A percentile compares a stretch with the other conserved stretches of the same genome.
Evolutionary conservation across 345 rosid species (phyloP).

Genomic region (Theobroma cacao): DNA sequence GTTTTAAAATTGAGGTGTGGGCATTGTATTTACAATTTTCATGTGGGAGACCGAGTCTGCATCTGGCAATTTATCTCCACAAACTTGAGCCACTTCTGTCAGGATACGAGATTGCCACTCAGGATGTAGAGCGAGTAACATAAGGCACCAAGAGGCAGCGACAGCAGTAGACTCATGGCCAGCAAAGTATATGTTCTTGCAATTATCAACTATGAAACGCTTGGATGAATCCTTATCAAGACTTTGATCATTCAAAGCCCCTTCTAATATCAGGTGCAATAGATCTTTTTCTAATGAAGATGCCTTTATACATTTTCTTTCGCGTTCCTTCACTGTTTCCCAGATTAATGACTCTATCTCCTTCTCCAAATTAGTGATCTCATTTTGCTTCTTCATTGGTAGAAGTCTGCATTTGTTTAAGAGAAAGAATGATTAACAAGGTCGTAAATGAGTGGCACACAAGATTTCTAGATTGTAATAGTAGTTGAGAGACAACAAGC

Average conservation of each 20-base stretch:
- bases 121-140: constrained; percentile 80
- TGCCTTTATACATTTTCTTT: constrained; percentile 30
- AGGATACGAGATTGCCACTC: constrained; percentile 66
- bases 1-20: not conserved
- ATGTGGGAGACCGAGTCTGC: constrained; percentile 44
- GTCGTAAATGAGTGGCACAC: not conserved
- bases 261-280: constrained; percentile 63
- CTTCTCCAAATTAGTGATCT: constrained; percentile 46
- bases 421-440: not conserved
- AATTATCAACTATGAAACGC: constrained; percentile 71
- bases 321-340: constrained; percentile 62
- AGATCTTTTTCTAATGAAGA: constrained; percentile 49
- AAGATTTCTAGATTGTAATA: not conserved
- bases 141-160: constrained; percentile 78
- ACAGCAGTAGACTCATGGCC: constrained; percentile 77
- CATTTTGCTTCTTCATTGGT: constrained; percentile 32
- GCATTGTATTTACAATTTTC: constrained; percentile 44
- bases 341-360: constrained; percentile 68
- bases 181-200: constrained; percentile 77
- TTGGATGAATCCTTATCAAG: constrained; percentile 44
- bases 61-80: constrained; percentile 34
- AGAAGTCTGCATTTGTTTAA: constrained; percentile 25
- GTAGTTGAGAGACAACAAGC: not conserved
- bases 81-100: constrained; percentile 43
- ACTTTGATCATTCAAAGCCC: constrained; percentile 37